phyloP scores from a whole-genome alignment of 1,284 basidiomycete species.

The Caloboletus inedulis region DNA sequence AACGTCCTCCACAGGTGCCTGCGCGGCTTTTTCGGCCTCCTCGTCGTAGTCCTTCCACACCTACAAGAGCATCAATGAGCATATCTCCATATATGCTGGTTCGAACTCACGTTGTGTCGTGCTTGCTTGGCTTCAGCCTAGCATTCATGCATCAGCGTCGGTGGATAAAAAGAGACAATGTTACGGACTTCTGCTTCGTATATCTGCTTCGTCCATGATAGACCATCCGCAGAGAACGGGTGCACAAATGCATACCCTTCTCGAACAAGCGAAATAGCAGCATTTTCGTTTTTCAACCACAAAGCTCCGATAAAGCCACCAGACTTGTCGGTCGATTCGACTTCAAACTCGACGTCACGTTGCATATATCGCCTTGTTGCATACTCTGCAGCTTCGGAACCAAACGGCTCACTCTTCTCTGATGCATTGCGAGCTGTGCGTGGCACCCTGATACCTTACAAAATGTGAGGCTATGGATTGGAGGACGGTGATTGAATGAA shows the following conservation, averaged over 20 bases:
- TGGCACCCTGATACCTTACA: conserved; percentile 76
- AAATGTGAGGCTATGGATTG: conserved; percentile 6
- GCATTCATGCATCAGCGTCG: conserved; percentile 10
- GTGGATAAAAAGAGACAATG: conserved; percentile 13
- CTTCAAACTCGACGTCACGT: conserved; percentile 90
- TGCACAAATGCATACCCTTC: conserved; percentile 89
- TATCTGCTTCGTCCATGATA: conserved; percentile 78
- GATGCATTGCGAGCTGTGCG: conserved; percentile 75
- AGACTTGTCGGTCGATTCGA: conserved; percentile 88
- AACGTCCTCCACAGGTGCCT: conserved; percentile 43
- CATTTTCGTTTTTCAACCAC: conserved; percentile 83
- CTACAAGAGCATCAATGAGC: conserved; percentile 38
- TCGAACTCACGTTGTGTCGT: conserved; percentile 64
- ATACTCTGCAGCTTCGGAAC: conserved; percentile 80
- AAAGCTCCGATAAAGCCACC: conserved; percentile 94
- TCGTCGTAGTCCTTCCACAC: conserved; percentile 83
- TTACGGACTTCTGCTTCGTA: conserved; percentile 74
- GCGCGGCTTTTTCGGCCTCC: conserved; percentile 54
- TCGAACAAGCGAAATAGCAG: conserved; percentile 77
- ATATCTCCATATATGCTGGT: not conserved
- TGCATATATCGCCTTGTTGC: conserved; percentile 84
- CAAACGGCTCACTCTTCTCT: conserved; percentile 91
- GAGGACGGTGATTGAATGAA: conserved; percentile 5
- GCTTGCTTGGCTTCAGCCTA: conserved; percentile 77
- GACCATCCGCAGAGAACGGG: conserved; percentile 78